Conservation (phyloP, 78 protist genomes). For the Tieghemostelium lacteum region DNA sequence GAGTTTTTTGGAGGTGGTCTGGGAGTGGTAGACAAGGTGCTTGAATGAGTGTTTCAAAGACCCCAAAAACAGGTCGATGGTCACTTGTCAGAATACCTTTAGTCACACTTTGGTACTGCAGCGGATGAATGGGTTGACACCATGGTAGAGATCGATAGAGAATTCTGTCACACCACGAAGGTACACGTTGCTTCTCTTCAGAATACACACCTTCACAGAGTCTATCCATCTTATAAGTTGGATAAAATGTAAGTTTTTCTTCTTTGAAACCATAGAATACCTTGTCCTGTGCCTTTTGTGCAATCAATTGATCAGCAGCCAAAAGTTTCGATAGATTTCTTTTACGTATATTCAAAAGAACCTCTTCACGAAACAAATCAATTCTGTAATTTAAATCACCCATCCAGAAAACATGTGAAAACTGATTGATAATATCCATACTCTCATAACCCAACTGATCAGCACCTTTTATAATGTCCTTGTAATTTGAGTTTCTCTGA, state of each 20-base stretch:
- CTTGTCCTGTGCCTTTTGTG: not conserved
- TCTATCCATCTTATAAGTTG: slow-evolving; percentile 84
- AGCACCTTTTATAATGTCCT: slow-evolving; percentile 67
- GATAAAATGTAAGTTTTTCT: slow-evolving; percentile 57
- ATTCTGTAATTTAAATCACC: slow-evolving; percentile 95
- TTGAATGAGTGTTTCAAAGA: slow-evolving; percentile 1
- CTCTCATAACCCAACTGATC: slow-evolving; percentile 44
- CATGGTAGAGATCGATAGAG: slow-evolving; percentile 60
- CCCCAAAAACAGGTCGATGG: slow-evolving; percentile 49
- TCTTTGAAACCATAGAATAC: slow-evolving; percentile 85
- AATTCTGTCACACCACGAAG: slow-evolving; percentile 84
- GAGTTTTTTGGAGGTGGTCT: not conserved
- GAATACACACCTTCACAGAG: slow-evolving; percentile 1
- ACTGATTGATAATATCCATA: slow-evolving; percentile 56
- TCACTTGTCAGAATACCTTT: slow-evolving; percentile 26
- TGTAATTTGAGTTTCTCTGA: slow-evolving; percentile 78
- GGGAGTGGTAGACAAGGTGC: slow-evolving; percentile 41
- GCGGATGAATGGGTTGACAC: not conserved
- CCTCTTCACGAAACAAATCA: slow-evolving; percentile 77
- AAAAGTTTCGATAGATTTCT: slow-evolving; percentile 13
- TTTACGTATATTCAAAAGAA: not conserved
- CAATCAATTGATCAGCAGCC: slow-evolving; percentile 83
- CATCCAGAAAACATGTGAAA: slow-evolving; percentile 90
- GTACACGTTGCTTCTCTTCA: slow-evolving; percentile 62
- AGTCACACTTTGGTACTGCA: slow-evolving; percentile 9